Conservation (phyloP, 2,329 filamentous ascomycete genomes). For the Moelleriella libera region DNA sequence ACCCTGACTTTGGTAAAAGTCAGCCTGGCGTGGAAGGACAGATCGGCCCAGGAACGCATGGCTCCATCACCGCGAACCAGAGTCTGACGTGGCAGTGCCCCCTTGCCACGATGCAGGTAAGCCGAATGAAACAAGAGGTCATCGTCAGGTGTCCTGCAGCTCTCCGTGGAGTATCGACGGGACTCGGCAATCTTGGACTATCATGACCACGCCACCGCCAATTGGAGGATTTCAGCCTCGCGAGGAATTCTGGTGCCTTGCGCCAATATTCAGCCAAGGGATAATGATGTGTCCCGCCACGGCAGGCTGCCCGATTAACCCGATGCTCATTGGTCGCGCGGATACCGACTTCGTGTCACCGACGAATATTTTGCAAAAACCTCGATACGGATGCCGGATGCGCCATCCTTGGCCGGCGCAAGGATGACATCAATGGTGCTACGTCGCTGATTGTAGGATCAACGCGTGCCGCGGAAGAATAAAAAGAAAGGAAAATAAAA, state of each 20-base stretch:
- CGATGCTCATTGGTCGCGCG: slow-evolving; percentile 9
- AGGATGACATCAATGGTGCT: no score
- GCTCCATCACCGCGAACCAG: neutral
- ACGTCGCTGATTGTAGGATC: no score
- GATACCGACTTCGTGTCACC: neutral
- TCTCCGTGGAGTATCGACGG: neutral
- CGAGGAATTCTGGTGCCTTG: slow-evolving; percentile 15
- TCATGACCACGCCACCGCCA: no score
- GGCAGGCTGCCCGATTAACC: slow-evolving; percentile 15
- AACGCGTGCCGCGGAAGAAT: no score
- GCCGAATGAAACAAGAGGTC: neutral
- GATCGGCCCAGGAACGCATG: neutral
- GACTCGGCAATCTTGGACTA: no score
- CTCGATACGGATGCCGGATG: no score
- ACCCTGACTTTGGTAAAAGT: no score
- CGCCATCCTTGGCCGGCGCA: no score
- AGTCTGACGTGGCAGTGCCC: neutral
- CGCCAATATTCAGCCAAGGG: slow-evolving; percentile 1
- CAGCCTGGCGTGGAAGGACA: no score
- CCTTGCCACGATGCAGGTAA: neutral
- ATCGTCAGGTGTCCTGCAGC: neutral
- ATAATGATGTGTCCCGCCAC: neutral
- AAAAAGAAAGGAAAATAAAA: no score
- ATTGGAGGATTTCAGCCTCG: no score
- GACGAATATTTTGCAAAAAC: no score